Percentiles rank a stretch among this genome's conserved stretches.
Evolutionary conservation across 164 flowering plant species (phyloP).

Genomic region (Santalum album): DNA sequence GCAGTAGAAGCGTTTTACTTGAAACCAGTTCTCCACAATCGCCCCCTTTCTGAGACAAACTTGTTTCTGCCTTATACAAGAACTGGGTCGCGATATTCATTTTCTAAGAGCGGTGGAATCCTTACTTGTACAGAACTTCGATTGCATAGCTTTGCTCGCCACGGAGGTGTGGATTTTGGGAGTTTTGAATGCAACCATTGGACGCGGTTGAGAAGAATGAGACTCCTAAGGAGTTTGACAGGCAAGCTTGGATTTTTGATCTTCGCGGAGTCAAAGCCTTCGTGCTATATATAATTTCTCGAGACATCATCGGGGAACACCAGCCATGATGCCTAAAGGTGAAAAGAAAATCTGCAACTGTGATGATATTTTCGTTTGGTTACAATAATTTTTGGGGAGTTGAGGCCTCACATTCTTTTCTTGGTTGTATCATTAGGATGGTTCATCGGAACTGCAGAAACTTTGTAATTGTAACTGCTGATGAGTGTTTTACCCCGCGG

Average conservation of each 20-base stretch:
- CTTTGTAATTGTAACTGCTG: too few species aligned
- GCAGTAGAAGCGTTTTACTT: conserved; percentile 85
- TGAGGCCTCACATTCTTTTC: too few species aligned
- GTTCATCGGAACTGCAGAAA: too few species aligned
- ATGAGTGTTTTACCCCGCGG: too few species aligned
- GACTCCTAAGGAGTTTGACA: neutral
- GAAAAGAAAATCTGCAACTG: too few species aligned
- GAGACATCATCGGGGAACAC: too few species aligned
- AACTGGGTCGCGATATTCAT: too few species aligned
- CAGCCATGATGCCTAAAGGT: too few species aligned
- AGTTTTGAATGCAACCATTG: neutral
- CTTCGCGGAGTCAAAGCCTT: neutral
- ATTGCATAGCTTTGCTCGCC: neutral
- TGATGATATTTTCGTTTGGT: too few species aligned
- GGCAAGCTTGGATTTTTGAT: neutral
- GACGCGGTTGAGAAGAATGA: neutral
- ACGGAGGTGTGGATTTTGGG: neutral
- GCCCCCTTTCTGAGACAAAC: conserved; percentile 34
- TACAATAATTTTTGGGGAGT: too few species aligned
- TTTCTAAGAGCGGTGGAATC: neutral
- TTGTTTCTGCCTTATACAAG: neutral
- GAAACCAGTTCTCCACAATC: conserved; percentile 81
- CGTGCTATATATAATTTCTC: neutral
- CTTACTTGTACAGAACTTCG: neutral
- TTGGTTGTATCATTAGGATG: too few species aligned